These are phyloP conservation scores for Calonectria naviculata DNA, from an alignment of 2,329 filamentous ascomycete species.

Conservation along the genomic window DNA sequence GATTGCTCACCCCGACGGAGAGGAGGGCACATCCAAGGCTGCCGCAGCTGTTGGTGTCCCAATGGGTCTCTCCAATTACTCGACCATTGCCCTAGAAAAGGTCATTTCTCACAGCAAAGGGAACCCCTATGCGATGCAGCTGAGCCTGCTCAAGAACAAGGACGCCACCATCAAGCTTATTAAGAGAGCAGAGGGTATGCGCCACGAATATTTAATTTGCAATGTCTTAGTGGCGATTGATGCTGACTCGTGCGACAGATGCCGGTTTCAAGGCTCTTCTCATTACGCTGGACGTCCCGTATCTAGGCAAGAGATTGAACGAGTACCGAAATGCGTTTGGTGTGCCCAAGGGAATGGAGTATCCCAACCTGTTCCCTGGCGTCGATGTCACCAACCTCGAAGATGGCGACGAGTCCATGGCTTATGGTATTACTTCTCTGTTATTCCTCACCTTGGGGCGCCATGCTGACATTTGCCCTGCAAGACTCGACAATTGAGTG, in stretches of 20 bases:
- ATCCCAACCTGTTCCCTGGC: constrained; percentile 19
- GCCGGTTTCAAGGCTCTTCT: constrained; percentile 22
- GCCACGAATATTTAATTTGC: neutral
- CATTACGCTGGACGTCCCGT: constrained; percentile 12
- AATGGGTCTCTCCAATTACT: constrained; percentile 26
- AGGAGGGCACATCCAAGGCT: constrained; percentile 21
- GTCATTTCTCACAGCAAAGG: constrained; percentile 28
- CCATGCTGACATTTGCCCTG: neutral
- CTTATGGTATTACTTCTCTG: constrained; percentile 1
- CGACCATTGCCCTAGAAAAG: constrained; percentile 22
- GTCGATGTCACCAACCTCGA: constrained; percentile 18
- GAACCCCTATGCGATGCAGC: constrained; percentile 27
- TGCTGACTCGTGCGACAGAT: neutral
- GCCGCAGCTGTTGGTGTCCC: constrained; percentile 15
- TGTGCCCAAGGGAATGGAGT: constrained; percentile 18
- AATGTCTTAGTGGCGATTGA: neutral
- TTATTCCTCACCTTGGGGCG: neutral
- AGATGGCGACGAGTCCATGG: constrained; percentile 18
- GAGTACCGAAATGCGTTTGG: constrained; percentile 18
- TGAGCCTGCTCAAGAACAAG: constrained; percentile 24
- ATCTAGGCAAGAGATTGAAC: constrained; percentile 13
- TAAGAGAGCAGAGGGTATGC: constrained; percentile 20
- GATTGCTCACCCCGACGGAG: constrained; percentile 24
- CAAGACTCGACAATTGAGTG: constrained; percentile 15
- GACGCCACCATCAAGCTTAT: constrained; percentile 20